Conservation (phyloP, 2,329 filamentous ascomycete genomes). For the Colletotrichum sp. region DNA sequence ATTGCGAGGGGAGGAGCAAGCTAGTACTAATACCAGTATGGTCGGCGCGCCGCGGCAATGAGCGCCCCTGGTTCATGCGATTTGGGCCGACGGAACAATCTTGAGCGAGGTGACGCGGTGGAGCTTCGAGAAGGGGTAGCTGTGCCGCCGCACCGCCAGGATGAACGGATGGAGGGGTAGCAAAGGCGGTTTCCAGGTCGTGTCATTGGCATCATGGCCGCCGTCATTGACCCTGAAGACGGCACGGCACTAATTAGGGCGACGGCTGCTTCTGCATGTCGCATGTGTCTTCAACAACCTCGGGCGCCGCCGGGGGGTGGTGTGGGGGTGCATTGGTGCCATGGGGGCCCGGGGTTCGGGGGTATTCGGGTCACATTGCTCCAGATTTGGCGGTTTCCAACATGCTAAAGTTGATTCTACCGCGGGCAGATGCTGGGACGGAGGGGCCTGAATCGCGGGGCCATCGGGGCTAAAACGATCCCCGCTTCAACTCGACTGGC, state of each 20-base stretch:
- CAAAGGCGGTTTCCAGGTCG: background rate
- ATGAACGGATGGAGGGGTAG: background rate
- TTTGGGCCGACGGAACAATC: conserved; percentile 12
- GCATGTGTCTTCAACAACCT: conserved; percentile 8
- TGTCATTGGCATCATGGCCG: conserved; percentile 1
- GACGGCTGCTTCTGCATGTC: background rate
- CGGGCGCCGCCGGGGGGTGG: conserved; percentile 2
- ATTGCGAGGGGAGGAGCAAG: background rate
- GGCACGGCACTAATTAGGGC: background rate
- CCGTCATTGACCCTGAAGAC: conserved; percentile 11
- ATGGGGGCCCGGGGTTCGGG: background rate
- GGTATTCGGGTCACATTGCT: conserved; percentile 13
- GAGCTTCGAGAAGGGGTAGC: conserved; percentile 2
- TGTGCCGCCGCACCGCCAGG: background rate
- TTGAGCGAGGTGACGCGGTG: conserved; percentile 15
- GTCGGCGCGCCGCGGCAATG: conserved; percentile 11
- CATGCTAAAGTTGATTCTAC: conserved; percentile 7
- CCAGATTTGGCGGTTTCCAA: background rate
- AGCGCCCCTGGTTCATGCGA: conserved; percentile 6
- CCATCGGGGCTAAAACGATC: background rate
- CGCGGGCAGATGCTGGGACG: background rate
- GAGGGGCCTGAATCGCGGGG: conserved; percentile 16
- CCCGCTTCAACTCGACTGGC: conserved; percentile 19
- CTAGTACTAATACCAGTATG: conserved; percentile 16
- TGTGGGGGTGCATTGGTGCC: conserved; percentile 3